Evolutionary conservation across 2,329 filamentous ascomycete species (phyloP).

Genomic region (Cercospora berteroae): DNA sequence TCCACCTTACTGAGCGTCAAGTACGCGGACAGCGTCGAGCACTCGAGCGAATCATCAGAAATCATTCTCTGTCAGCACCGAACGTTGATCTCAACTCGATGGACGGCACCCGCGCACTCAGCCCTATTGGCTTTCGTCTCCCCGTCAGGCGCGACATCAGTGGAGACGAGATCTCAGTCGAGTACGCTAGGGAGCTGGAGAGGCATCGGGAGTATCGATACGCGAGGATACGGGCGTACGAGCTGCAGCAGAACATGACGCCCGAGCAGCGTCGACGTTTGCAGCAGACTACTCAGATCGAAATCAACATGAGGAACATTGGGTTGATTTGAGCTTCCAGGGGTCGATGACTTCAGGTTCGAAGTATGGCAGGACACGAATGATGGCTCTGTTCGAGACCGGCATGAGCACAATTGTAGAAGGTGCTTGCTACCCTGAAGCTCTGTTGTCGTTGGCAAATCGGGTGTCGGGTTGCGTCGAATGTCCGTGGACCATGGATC

Average conservation of each 20-base stretch:
- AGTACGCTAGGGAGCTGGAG: conserved; percentile 5
- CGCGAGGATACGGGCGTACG: neutral
- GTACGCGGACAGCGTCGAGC: conserved; percentile 7
- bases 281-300: neutral
- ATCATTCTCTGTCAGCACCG: neutral
- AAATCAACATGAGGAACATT: conserved; percentile 1
- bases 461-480: neutral
- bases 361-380: neutral
- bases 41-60: neutral
- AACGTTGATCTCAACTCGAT: neutral
- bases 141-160: neutral
- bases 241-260: conserved; percentile 1
- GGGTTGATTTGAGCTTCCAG: neutral
- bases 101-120: neutral
- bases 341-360: neutral
- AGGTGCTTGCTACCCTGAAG: neutral
- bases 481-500: neutral
- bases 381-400: neutral
- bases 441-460: neutral
- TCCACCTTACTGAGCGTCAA: conserved; percentile 10
- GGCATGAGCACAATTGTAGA: neutral
- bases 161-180: neutral
- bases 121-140: neutral
- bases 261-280: neutral
- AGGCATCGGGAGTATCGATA: conserved; percentile 1